These are phyloP conservation scores for Vaccinium darrowii DNA, from an alignment of 148 eudicot genomes.

Conservation along the genomic window DNA sequence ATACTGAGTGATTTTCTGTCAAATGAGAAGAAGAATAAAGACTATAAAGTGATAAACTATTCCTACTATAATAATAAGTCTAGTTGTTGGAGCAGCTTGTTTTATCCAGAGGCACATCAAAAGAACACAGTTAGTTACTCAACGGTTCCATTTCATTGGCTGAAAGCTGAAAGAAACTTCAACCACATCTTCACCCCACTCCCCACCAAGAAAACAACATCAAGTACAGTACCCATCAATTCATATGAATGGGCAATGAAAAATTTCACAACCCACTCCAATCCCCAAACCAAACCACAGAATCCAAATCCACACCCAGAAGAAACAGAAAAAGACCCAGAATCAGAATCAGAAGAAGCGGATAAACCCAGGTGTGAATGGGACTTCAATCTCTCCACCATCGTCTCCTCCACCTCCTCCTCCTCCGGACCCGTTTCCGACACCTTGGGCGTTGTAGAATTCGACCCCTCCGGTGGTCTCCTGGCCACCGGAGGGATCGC, in stretches of 20 bases:
- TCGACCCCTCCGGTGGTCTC: conserved; percentile 28
- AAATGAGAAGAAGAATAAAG: no score
- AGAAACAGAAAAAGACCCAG: conserved; percentile 13
- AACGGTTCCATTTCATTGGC: neutral
- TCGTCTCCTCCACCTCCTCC: conserved; percentile 26
- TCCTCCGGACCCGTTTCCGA: conserved; percentile 21
- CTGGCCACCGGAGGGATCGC: conserved; percentile 53
- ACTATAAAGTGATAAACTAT: no score
- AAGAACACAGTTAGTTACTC: neutral
- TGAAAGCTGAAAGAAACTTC: neutral
- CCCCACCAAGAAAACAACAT: neutral
- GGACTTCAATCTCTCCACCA: conserved; percentile 41
- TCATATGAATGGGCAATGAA: conserved; percentile 52
- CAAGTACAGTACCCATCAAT: conserved; percentile 8
- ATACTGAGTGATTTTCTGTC: no score
- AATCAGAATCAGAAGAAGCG: conserved; percentile 1
- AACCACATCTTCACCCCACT: neutral
- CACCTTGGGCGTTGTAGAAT: conserved; percentile 44
- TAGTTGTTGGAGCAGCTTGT: no score
- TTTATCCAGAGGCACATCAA: neutral
- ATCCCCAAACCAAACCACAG: conserved; percentile 11
- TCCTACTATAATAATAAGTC: no score
- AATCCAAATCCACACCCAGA: conserved; percentile 12
- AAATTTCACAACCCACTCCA: conserved; percentile 22
- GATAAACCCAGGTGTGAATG: conserved; percentile 35